Base-by-base conservation (phyloP, 148 eudicot species). In the Fagopyrum homotropicum region DNA sequence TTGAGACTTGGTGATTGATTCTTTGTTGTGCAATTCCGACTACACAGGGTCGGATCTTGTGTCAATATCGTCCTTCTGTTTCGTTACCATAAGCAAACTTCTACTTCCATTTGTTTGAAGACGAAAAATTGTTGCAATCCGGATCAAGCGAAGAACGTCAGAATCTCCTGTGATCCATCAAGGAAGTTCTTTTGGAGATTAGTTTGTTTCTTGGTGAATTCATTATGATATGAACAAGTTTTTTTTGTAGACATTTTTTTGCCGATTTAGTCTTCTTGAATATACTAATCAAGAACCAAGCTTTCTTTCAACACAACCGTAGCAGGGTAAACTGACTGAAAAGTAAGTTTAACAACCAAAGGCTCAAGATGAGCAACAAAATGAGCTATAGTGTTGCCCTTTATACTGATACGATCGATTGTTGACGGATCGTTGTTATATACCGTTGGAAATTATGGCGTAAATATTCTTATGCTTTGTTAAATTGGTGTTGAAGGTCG, bases 141-240 rank as follows among this genome's bases (percentile, higher is more conserved):
- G 16, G 71, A 35, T 66, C 46, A 66, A 66, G 19, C 7, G 71
- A 66, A 66, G 71, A 66, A 17, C 19, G 35, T 63, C 35, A 26
- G 3, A 35, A 66, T 43, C 47, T 22, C 14, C 11, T 63, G 44
- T 63, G 69, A 43, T 63, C 47, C n/a, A 43, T 14, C 68, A 66
- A 40, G 8, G 26, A 12, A 14, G 17, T 40, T 35, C 3, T 35
- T 14, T 40, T 14, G 71, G 71, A 66, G 71, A 6, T 66, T 45
- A 66, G 15, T 66, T 66, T 66, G 71, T 43, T 66, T 66, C 71
- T 66, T 40, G 71, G 71, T 40, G 71, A 40, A 66, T 35, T 14
- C 19, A 66, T 15, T 66, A 9, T 63, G 69, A 4, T 63, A 29
- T 15, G 1, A 30, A 30, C 45, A 29, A 29, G 10, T 43, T 63